Base-by-base conservation (phyloP, 768 basidiomycete genomes). In the Lentinula aciculospora region DNA sequence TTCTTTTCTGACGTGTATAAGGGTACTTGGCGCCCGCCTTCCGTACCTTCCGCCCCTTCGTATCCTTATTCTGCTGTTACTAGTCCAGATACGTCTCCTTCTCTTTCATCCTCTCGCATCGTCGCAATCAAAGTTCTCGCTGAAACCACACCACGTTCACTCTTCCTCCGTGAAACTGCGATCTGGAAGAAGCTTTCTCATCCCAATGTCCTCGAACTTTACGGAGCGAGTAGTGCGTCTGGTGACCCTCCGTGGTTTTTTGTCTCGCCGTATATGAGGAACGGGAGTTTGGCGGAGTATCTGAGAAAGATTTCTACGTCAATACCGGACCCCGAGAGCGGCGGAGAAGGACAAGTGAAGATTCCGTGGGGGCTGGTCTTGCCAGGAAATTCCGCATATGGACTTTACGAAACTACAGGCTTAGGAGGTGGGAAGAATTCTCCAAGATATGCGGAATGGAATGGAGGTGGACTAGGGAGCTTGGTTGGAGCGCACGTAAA, bases 91-190 rank as follows among this genome's bases (percentile, higher is more conserved):
- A 23, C 21, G 12, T 21, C 42, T 23, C 42, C n/a, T 5, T 7
- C n/a, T 12, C 21, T 17, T 9, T 31, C 46, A 29, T 47, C 46
- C 28, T 53, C 76, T 3, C 75, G 76, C 21, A 74, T 75, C 0
- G 89, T 91, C 6, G 85, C 88, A 3, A 78, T 91, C 75, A 92
- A 92, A 69, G 81, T 89, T 2, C 73, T 92, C 13, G 79, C 83
- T 1, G 77, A 81, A 49, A 76, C 77, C 36, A 84, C 86, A 1
- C 83, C 85, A 2, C 75, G 77, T 42, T 71, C 79, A 31, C 73
- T 90, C 4, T 94, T 94, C 71, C 68, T 85, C 21, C 80, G 80
- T 55, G 86, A 92, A 67, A 79, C 86, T 23, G 77, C 77, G 48
- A 82, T 89, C 4, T 94, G 92, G 92, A 81, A 84, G 60, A 72